A percentile compares a stretch with the other conserved stretches of the same genome.
These are phyloP conservation scores for Quercus phellos DNA, from an alignment of 331 rosid species.

Conservation along the genomic window DNA sequence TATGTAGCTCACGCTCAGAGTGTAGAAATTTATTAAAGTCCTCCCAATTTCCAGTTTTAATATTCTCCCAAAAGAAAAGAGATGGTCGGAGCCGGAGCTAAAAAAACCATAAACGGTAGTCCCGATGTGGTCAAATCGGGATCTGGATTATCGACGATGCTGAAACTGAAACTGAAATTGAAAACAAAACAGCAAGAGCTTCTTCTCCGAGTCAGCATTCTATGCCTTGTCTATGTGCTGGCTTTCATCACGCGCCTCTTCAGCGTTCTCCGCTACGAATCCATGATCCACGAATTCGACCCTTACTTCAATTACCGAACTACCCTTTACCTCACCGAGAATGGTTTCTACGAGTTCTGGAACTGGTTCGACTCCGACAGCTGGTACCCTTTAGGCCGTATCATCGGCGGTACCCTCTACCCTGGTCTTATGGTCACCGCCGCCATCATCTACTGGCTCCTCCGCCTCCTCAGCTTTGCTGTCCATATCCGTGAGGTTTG, in stretches of 20 bases:
- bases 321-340: constrained; percentile 66
- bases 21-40: too few species aligned
- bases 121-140: too few species aligned
- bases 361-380: constrained; percentile 98
- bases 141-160: too few species aligned
- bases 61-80: too few species aligned
- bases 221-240: constrained; percentile 63
- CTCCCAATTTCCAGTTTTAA: too few species aligned
- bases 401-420: constrained; percentile 91
- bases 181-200: constrained; percentile 97
- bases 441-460: constrained; percentile 58
- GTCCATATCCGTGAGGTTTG: constrained; percentile 99
- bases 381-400: constrained; percentile 94
- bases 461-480: constrained; percentile 62
- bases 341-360: constrained; percentile 97
- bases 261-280: constrained; percentile 93
- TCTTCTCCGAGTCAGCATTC: constrained; percentile 72
- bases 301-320: constrained; percentile 98
- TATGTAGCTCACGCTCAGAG: too few species aligned
- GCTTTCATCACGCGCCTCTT: constrained; percentile 94
- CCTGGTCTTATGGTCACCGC: constrained; percentile 99
- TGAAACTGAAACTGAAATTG: constrained; percentile 29
- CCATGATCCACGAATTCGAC: constrained; percentile 98
- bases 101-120: too few species aligned
- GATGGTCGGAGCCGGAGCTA: too few species aligned